phyloP scores from a whole-genome alignment of 352 stramenopile species.

The Phytophthora pseudosyringae region DNA sequence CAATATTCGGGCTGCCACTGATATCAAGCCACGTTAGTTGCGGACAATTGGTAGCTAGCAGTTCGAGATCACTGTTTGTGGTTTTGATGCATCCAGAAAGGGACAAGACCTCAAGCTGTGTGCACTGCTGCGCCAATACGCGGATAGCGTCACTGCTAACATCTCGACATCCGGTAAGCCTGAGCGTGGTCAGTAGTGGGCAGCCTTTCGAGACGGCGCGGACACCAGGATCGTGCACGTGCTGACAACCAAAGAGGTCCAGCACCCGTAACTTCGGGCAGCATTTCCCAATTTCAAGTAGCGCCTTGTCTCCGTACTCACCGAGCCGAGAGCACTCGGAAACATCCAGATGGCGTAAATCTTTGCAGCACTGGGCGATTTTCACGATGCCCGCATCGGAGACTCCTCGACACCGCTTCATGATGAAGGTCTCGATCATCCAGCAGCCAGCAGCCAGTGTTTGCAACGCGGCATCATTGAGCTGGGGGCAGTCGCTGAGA shows the following conservation, averaged over 20 bases:
- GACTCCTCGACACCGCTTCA: conserved; percentile 81
- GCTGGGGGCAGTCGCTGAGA: conserved; percentile 83
- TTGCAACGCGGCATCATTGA: conserved; percentile 86
- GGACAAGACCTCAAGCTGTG: conserved; percentile 75
- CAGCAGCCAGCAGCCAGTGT: conserved; percentile 89
- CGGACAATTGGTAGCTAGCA: conserved; percentile 58
- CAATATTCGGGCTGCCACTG: conserved; percentile 75
- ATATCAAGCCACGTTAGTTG: conserved; percentile 85
- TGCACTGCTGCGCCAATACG: conserved; percentile 77
- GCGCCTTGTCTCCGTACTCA: conserved; percentile 93
- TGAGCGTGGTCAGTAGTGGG: conserved; percentile 81
- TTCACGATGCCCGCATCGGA: conserved; percentile 89
- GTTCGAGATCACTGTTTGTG: conserved; percentile 72
- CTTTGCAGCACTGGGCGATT: conserved; percentile 87
- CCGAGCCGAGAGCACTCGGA: conserved; percentile 86
- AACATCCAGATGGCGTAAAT: conserved; percentile 84
- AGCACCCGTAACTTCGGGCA: conserved; percentile 80
- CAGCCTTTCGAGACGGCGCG: conserved; percentile 86
- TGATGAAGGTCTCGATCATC: conserved; percentile 82
- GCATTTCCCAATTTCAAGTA: conserved; percentile 88
- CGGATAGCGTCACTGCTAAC: conserved; percentile 81
- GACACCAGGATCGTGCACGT: conserved; percentile 86
- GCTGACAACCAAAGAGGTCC: conserved; percentile 89
- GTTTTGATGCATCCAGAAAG: conserved; percentile 86
- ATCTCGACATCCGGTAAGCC: conserved; percentile 85